A percentile compares a stretch with the other conserved stretches of the same genome.
Conservation (phyloP, 306 rosid species). For the Rosa lucieae region DNA sequence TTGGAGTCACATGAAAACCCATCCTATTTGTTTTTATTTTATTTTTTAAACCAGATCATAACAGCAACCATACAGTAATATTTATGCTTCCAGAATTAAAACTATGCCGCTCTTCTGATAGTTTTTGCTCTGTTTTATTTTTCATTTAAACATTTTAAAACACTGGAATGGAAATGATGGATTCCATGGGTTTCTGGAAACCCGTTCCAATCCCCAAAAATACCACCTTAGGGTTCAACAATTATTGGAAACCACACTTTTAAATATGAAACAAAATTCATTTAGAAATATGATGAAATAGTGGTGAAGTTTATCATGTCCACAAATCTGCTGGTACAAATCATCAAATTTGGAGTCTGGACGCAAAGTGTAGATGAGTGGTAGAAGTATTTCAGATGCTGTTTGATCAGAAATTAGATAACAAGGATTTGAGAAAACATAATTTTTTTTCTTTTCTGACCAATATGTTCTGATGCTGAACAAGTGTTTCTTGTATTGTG, state of each 20-base stretch:
- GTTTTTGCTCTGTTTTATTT: neutral
- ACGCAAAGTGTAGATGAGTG: neutral
- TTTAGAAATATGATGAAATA: neutral
- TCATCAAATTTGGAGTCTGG: neutral
- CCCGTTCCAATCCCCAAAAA: neutral
- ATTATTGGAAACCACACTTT: neutral
- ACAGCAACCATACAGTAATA: neutral
- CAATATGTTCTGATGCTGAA: conserved; percentile 26
- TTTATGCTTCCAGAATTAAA: neutral
- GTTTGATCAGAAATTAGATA: conserved; percentile 4
- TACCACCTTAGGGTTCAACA: neutral
- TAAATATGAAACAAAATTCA: neutral
- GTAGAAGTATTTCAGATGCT: too few relatives aligned
- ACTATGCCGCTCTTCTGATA: neutral
- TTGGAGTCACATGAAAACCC: neutral
- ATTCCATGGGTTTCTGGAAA: neutral
- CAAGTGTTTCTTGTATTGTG: conserved; percentile 33
- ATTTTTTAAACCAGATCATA: neutral
- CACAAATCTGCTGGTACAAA: neutral
- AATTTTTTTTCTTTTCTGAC: neutral
- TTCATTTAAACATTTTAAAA: neutral
- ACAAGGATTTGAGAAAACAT: neutral
- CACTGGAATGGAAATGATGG: neutral
- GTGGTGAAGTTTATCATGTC: neutral
- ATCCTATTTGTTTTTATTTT: neutral